A percentile compares a stretch with the other conserved stretches of the same genome.
phyloP scores from a whole-genome alignment of 176 grass and related monocot species.

The Rhipidocladum racemiflorum region DNA sequence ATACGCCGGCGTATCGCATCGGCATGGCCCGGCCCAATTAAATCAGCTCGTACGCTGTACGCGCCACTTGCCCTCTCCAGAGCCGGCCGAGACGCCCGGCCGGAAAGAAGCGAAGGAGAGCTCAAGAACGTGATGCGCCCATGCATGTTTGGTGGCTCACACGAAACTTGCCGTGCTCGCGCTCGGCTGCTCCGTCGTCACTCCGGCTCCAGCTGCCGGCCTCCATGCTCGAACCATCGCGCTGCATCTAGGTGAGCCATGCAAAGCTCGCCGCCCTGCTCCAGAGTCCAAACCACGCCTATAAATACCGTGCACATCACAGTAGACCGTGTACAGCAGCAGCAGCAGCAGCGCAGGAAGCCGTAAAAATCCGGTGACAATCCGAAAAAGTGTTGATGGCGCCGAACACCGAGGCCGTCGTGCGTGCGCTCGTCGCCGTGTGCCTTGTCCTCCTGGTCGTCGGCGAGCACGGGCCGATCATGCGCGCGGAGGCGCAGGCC shows the following conservation, averaged over 20 bases:
- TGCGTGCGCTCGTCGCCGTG: not conserved
- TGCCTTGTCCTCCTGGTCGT: constrained; percentile 23
- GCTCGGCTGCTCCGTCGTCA: not conserved
- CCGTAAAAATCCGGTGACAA: not conserved
- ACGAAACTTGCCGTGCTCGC: not conserved
- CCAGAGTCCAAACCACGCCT: not conserved
- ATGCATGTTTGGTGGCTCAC: constrained; percentile 1
- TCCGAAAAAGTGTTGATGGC: not conserved
- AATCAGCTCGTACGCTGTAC: no score
- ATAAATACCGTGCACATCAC: constrained; percentile 16
- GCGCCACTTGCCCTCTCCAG: no score
- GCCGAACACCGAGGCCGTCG: not conserved
- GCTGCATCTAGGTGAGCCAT: constrained; percentile 29
- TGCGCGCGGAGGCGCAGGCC: constrained; percentile 25
- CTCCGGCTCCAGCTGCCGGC: not conserved
- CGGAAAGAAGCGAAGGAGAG: not conserved
- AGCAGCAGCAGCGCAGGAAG: not conserved
- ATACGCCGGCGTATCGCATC: no score
- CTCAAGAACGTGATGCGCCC: constrained; percentile 1
- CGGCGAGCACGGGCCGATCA: not conserved
- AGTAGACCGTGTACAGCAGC: not conserved
- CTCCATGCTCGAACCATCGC: not conserved
- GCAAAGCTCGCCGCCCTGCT: constrained; percentile 28
- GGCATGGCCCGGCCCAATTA: no score
- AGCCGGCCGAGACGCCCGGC: no score